A percentile compares a stretch with the other conserved stretches of the same genome.
phyloP scores from a whole-genome alignment of 345 rosid species.

The Aquilaria yunnanensis region DNA sequence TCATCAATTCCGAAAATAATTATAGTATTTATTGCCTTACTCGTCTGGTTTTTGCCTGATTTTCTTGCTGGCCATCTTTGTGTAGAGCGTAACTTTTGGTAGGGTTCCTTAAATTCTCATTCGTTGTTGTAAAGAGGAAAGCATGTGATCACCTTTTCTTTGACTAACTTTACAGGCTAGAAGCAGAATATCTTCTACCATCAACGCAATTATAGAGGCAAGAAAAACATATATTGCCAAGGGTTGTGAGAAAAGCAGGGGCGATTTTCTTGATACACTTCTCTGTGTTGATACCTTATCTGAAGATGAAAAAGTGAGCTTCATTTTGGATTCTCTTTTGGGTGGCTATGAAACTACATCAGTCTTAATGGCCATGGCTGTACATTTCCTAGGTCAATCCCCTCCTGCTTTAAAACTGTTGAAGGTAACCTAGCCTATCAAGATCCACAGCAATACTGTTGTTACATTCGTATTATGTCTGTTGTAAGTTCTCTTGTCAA shows the following conservation, averaged over 20 bases:
- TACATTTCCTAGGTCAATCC: constrained; percentile 35
- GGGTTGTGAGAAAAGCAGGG: constrained; percentile 8
- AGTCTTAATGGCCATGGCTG: constrained; percentile 35
- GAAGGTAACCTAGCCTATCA: constrained; percentile 26
- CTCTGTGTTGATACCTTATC: constrained; percentile 39
- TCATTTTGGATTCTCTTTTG: constrained; percentile 45
- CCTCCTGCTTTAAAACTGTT: constrained; percentile 30
- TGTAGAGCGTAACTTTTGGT: not conserved
- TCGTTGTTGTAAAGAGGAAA: constrained; percentile 20
- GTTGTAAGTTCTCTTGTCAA: not conserved
- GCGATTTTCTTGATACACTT: constrained; percentile 40
- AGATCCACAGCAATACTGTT: too few relatives aligned
- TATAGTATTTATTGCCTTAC: not conserved
- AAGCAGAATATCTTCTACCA: constrained; percentile 39
- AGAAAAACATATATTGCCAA: constrained; percentile 19
- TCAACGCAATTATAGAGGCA: constrained; percentile 45
- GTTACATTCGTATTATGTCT: too few relatives aligned
- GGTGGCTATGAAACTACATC: constrained; percentile 67
- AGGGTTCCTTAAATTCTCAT: not conserved
- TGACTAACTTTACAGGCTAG: constrained; percentile 49
- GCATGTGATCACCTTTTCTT: constrained; percentile 31
- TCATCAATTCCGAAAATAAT: not conserved
- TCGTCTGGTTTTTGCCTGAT: not conserved
- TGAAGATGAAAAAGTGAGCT: constrained; percentile 55
- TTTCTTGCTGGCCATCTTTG: not conserved